Base-by-base conservation (phyloP, 305 asterid genomes). In the Fraxinus floribunda region DNA sequence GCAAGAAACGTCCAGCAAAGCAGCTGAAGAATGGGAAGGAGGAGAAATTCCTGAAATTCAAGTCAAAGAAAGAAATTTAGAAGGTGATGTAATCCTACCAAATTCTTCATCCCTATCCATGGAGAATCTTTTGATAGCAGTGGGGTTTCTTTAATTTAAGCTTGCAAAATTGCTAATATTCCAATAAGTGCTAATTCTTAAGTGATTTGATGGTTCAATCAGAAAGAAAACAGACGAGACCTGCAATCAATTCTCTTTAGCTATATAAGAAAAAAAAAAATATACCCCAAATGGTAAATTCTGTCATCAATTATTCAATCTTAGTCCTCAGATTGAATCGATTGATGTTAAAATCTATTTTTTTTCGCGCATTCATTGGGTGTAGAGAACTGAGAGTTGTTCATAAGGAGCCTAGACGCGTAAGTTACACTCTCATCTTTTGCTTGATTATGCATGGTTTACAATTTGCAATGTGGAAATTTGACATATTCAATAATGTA, bases 281-380 rank as follows among this genome's bases (percentile, higher is more conserved):
- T 1, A 29, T 57, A 41, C 81, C 79, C 35, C 75, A 75, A 82
- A 77, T 78, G 49, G 85, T 73, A 29, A 79, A 18, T 26, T 62
- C 16, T 46, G 49, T 39, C 64, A 73, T 44, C 52, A 81, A 36
- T 52, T 26, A 68, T 29, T 26, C 20, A 26, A 26, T 68, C 3
- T 38, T 38, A 68, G 39, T 11, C 75, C 64, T 35, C 16, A 64
- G 29, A 26, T 26, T 26, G 29, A 26, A 26, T 26, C 29, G 35
- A 62, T 68, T 68, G 36, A 68, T 77, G 60, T 30, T 79, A 0
- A 41, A 55, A 29, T 83, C 74, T 36, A 78, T 76, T 39, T 26
- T 92, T 83, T 92, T 92, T 83, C 94, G 95, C 66, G 95, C 97
- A 32, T 91, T 92, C 86, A 87, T 90, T 86, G 97, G 97, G 78